A percentile compares a stretch with the other conserved stretches of the same genome.
Evolutionary conservation across 345 rosid species (phyloP).

Genomic region (Populus simonii): DNA sequence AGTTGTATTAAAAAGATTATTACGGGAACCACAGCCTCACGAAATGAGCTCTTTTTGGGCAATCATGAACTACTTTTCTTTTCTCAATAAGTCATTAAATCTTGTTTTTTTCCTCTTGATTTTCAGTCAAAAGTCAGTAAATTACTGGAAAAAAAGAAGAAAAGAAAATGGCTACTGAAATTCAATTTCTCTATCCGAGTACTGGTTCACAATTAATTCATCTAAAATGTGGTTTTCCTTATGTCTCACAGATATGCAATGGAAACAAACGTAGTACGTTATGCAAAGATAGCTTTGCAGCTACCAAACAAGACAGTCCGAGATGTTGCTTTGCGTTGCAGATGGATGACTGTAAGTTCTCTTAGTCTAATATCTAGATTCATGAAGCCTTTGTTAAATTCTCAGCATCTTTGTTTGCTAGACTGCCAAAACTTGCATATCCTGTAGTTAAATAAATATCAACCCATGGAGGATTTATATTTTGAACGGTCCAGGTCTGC

Average conservation of each 20-base stretch:
- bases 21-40: not conserved
- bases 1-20: not conserved
- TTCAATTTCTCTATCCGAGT: not conserved
- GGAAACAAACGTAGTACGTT: constrained; percentile 38
- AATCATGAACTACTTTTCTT: not conserved
- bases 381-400: constrained; percentile 3
- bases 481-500: not conserved
- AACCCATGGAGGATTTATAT: not conserved
- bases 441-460: not conserved
- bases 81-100: not conserved
- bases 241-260: constrained; percentile 43
- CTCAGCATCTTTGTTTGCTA: not conserved
- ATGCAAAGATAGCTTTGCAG: constrained; percentile 60
- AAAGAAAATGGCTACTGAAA: not conserved
- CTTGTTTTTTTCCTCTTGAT: not conserved
- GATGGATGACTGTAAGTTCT: constrained; percentile 58
- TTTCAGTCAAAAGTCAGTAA: not conserved
- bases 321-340: constrained; percentile 78
- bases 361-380: not conserved
- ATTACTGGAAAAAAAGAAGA: not conserved
- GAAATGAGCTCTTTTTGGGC: not conserved
- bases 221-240: not conserved
- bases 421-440: not conserved
- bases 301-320: constrained; percentile 58
- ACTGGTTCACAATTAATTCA: not conserved